Percentiles rank a stretch among this genome's conserved stretches.
phyloP scores from a whole-genome alignment of 768 basidiomycete species.

The Termitomyces sp. region DNA sequence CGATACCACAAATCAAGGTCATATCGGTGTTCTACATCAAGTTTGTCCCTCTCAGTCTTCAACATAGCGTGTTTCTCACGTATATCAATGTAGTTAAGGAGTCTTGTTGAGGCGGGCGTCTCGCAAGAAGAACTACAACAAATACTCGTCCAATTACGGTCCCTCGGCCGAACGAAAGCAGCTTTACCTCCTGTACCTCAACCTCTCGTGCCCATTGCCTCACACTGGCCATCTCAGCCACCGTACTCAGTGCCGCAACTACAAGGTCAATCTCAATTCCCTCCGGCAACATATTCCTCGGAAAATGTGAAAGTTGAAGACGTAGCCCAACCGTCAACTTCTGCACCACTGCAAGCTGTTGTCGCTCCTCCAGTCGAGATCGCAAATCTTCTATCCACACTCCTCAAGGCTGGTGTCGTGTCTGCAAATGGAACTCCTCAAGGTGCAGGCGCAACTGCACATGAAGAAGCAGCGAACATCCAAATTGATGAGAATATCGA shows the following conservation, averaged over 20 bases:
- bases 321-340: constrained; percentile 16
- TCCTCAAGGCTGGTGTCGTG: constrained; percentile 78
- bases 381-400: constrained; percentile 54
- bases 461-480: constrained; percentile 28
- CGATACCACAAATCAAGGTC: constrained; percentile 61
- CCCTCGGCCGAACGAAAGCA: constrained; percentile 43
- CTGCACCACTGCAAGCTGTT: constrained; percentile 20
- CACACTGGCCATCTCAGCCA: constrained; percentile 17
- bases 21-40: constrained; percentile 77
- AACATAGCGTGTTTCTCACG: neutral
- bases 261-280: constrained; percentile 13
- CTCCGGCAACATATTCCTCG: constrained; percentile 8
- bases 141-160: constrained; percentile 66
- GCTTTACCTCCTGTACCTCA: constrained; percentile 23
- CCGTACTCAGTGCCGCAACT: constrained; percentile 13
- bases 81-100: constrained; percentile 45
- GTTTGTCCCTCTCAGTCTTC: constrained; percentile 34
- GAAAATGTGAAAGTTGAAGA: constrained; percentile 18
- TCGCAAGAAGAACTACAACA: constrained; percentile 75
- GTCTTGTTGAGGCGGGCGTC: constrained; percentile 72
- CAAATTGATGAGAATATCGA: constrained; percentile 27
- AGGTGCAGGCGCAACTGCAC: constrained; percentile 38
- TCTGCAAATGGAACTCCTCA: constrained; percentile 46
- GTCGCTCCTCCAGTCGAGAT: constrained; percentile 37
- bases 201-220: constrained; percentile 11